A percentile compares a stretch with the other conserved stretches of the same genome.
phyloP scores from a whole-genome alignment of 2,329 filamentous ascomycete species.

The Cadophora luteo-olivacea region DNA sequence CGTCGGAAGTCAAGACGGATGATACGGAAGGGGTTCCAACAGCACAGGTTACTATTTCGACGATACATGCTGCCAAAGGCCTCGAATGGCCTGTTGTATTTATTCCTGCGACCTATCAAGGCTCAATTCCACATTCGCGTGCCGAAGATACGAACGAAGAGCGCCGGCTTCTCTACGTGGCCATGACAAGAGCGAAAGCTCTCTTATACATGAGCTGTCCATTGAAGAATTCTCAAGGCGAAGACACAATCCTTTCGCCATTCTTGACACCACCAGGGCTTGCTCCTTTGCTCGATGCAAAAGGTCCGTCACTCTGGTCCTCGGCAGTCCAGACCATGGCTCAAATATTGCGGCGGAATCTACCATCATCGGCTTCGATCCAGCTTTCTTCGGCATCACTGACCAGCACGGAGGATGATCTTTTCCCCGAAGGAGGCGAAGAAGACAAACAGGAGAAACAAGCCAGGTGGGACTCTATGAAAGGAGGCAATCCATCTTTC shows the following conservation, averaged over 20 bases:
- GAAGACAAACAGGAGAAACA: conserved; percentile 47
- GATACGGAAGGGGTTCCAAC: conserved; percentile 61
- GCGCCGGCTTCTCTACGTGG: conserved; percentile 87
- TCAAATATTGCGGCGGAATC: conserved; percentile 71
- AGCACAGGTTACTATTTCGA: conserved; percentile 84
- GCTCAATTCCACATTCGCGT: conserved; percentile 87
- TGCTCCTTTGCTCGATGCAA: conserved; percentile 59
- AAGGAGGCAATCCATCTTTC: conserved; percentile 32
- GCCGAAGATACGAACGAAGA: conserved; percentile 90
- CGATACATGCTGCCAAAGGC: conserved; percentile 94
- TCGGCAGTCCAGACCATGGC: conserved; percentile 70
- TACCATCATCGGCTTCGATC: conserved; percentile 56
- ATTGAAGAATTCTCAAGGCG: conserved; percentile 66
- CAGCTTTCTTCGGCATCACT: conserved; percentile 54
- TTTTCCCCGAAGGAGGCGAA: conserved; percentile 70
- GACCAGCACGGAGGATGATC: conserved; percentile 68
- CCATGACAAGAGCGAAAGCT: conserved; percentile 91
- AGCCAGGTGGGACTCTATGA: conserved; percentile 46
- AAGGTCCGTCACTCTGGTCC: conserved; percentile 74
- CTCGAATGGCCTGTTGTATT: conserved; percentile 97
- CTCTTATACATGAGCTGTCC: conserved; percentile 87
- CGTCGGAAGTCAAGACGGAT: conserved; percentile 75
- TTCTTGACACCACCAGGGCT: conserved; percentile 69
- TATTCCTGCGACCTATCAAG: conserved; percentile 86
- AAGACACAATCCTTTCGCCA: conserved; percentile 70